phyloP scores from a whole-genome alignment of 2,329 filamentous ascomycete genomes.

The Penicillium sclerotigenum region DNA sequence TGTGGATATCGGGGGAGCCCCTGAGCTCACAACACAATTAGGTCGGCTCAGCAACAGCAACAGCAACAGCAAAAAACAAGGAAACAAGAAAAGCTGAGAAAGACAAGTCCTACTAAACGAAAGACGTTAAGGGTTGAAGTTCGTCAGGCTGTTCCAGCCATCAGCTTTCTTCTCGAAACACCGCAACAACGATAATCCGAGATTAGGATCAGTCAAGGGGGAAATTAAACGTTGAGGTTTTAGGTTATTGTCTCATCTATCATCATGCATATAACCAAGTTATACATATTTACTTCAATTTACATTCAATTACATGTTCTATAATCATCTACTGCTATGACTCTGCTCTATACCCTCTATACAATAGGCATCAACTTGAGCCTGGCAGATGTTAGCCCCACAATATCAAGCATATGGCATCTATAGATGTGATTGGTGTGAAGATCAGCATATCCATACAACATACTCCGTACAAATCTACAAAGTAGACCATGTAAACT shows the following conservation, averaged over 20 bases:
- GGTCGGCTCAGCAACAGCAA: conserved; percentile 12
- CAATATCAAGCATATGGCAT: neutral
- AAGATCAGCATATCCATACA: neutral
- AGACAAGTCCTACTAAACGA: conserved; percentile 14
- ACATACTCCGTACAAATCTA: no score
- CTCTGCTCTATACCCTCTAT: neutral
- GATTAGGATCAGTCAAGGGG: conserved; percentile 22
- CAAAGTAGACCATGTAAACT: no score
- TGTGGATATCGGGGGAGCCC: conserved; percentile 5
- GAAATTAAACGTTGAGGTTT: conserved; percentile 5
- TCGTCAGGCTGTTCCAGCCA: conserved; percentile 13
- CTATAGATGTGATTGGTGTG: conserved; percentile 1
- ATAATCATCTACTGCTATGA: neutral
- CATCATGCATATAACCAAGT: neutral
- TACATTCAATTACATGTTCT: neutral
- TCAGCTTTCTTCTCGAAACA: conserved; percentile 16
- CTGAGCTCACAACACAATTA: neutral
- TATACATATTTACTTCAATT: no score
- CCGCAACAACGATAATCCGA: conserved; percentile 31
- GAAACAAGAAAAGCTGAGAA: conserved; percentile 2
- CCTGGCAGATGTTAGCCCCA: neutral
- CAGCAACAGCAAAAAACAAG: neutral
- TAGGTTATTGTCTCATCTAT: conserved; percentile 16
- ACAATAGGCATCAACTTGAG: neutral
- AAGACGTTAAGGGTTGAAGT: conserved; percentile 16